Evolutionary conservation across 2,329 filamentous ascomycete genomes (phyloP).

Genomic region (Neonectria neomacrospora): DNA sequence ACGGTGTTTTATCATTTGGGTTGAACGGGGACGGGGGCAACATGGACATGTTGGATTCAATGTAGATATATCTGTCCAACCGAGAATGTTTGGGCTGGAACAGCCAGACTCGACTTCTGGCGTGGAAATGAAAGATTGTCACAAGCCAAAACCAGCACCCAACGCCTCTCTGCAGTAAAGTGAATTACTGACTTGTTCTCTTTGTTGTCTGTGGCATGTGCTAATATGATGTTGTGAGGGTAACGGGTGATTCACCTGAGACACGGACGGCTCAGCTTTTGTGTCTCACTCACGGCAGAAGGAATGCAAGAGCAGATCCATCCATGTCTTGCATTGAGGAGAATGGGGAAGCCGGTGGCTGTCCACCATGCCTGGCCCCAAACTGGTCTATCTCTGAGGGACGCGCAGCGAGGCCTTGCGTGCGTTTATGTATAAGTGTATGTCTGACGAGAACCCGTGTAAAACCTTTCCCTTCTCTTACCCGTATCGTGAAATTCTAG

Average conservation of each 20-base stretch:
- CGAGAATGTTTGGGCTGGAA: conserved; percentile 28
- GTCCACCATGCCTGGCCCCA: conserved; percentile 8
- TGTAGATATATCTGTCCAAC: conserved; percentile 42
- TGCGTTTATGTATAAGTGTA: conserved; percentile 10
- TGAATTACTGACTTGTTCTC: background rate
- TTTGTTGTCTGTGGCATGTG: background rate
- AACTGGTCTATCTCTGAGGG: conserved; percentile 14
- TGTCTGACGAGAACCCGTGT: conserved; percentile 2
- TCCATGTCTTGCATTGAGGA: conserved; percentile 18
- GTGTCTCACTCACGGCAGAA: background rate
- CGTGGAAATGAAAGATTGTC: conserved; percentile 32
- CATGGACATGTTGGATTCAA: conserved; percentile 29
- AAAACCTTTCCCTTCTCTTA: conserved; percentile 7
- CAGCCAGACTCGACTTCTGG: conserved; percentile 32
- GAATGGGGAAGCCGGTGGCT: background rate
- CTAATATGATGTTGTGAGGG: conserved; percentile 2
- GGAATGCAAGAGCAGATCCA: conserved; percentile 4
- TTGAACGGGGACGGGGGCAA: conserved; percentile 18
- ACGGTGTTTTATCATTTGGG: conserved; percentile 37
- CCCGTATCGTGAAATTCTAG: conserved; percentile 18
- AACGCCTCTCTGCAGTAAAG: background rate
- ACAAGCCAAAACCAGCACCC: conserved; percentile 5
- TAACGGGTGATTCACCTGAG: background rate
- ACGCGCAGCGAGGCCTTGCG: background rate
- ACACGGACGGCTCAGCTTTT: background rate